Conservation (phyloP, 2,329 filamentous ascomycete species). For the Chaetomiaceae sp. region DNA sequence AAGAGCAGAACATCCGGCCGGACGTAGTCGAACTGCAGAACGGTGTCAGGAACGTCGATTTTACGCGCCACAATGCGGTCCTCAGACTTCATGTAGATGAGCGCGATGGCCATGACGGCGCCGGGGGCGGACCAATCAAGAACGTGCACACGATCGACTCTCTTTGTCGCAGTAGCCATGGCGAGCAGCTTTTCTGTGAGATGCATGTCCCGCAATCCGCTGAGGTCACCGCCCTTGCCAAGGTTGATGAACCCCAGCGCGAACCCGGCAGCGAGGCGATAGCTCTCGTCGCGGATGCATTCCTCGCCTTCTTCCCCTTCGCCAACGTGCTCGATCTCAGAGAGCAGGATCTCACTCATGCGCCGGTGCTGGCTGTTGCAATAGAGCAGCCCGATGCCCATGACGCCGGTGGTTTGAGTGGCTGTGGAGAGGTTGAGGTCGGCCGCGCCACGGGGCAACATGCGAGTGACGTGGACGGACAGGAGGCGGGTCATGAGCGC, state of each 20-base stretch:
- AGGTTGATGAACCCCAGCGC: conserved; percentile 92
- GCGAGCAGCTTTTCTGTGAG: conserved; percentile 82
- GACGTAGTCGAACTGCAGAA: conserved; percentile 90
- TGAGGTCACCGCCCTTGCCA: conserved; percentile 80
- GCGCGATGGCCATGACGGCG: conserved; percentile 80
- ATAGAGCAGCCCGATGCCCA: conserved; percentile 94
- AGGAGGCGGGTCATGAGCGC: conserved; percentile 86
- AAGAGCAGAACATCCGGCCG: conserved; percentile 88
- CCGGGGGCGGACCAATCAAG: conserved; percentile 88
- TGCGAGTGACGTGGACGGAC: conserved; percentile 91
- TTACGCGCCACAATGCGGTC: conserved; percentile 82
- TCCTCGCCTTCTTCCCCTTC: conserved; percentile 77
- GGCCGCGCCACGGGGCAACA: conserved; percentile 86
- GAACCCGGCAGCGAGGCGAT: conserved; percentile 88
- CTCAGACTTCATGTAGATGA: conserved; percentile 97
- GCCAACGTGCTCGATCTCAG: conserved; percentile 88
- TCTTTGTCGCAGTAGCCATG: conserved; percentile 81
- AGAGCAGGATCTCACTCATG: conserved; percentile 99
- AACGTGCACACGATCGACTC: conserved; percentile 86
- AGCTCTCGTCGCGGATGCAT: conserved; percentile 89
- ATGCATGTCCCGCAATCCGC: conserved; percentile 87
- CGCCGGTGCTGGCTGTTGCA: conserved; percentile 92
- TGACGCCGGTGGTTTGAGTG: conserved; percentile 91
- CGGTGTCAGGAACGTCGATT: conserved; percentile 85
- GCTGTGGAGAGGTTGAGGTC: conserved; percentile 89